Conservation (phyloP, 495 filamentous ascomycete genomes). For the Halenospora varia region DNA sequence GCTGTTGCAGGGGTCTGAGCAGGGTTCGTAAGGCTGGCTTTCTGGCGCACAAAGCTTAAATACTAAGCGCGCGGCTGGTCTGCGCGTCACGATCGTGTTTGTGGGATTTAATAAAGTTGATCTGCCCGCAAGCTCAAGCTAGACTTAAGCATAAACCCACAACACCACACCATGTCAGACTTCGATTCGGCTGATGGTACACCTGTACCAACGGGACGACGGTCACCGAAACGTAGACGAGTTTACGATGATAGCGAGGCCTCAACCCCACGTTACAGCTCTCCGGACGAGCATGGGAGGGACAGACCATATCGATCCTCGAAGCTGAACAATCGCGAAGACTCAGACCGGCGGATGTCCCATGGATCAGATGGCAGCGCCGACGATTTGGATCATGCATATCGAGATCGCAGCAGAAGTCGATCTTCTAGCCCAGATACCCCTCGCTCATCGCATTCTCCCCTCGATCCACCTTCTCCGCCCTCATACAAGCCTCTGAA, state of each 20-base stretch:
- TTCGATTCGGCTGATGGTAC: slow-evolving; percentile 26
- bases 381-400: slow-evolving; percentile 23
- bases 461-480: slow-evolving; percentile 11
- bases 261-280: slow-evolving; percentile 40
- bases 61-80: slow-evolving; percentile 8
- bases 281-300: slow-evolving; percentile 50
- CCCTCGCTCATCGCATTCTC: slow-evolving; percentile 30
- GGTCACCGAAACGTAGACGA: slow-evolving; percentile 19
- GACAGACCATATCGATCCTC: slow-evolving; percentile 13
- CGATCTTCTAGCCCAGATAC: slow-evolving; percentile 13
- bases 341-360: slow-evolving; percentile 29
- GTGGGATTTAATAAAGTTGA: neutral
- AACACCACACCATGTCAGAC: slow-evolving; percentile 31
- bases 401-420: slow-evolving; percentile 19
- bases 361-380: slow-evolving; percentile 26
- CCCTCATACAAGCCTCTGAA: slow-evolving; percentile 27
- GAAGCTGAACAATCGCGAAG: slow-evolving; percentile 13
- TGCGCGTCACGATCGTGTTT: neutral
- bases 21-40: no score
- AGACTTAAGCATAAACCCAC: neutral
- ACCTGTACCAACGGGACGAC: slow-evolving; percentile 12
- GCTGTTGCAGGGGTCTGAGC: no score
- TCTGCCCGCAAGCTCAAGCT: neutral
- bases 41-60: no score
- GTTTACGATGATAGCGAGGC: slow-evolving; percentile 22